phyloP scores from a whole-genome alignment of 2,329 filamentous ascomycete species.

The Cytospora mali region DNA sequence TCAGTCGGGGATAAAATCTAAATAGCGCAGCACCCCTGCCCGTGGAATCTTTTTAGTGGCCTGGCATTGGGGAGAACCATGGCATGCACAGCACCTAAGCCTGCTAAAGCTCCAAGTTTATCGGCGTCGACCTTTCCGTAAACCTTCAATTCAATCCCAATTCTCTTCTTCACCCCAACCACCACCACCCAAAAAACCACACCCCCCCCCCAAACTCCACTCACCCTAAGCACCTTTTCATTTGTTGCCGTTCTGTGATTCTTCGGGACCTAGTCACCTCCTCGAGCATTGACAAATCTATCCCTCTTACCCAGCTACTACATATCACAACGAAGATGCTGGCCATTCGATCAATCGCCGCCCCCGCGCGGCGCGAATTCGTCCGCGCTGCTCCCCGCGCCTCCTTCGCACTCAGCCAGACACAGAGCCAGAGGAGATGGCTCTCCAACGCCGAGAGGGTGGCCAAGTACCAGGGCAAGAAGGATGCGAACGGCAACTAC shows the following conservation, averaged over 20 bases:
- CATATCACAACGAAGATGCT: constrained; percentile 61
- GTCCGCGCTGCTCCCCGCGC: constrained; percentile 68
- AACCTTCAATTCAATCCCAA: not conserved
- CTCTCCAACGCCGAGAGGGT: constrained; percentile 69
- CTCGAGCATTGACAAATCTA: constrained; percentile 7
- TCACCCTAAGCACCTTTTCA: constrained; percentile 14
- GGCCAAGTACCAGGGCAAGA: constrained; percentile 90
- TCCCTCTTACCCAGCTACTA: not conserved
- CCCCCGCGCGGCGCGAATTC: constrained; percentile 76
- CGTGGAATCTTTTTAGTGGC: constrained; percentile 27
- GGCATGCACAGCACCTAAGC: too few species aligned
- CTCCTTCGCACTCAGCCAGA: constrained; percentile 43
- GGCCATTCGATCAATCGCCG: constrained; percentile 76
- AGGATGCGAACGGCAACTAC: constrained; percentile 92
- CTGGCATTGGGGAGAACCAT: not conserved
- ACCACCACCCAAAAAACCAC: not conserved
- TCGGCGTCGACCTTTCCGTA: not conserved
- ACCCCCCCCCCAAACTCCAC: not conserved
- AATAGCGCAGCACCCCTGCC: constrained; percentile 27
- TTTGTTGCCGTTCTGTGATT: constrained; percentile 14
- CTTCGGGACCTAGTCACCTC: not conserved
- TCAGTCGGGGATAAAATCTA: constrained; percentile 24
- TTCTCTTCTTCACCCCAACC: not conserved
- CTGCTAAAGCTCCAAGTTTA: not conserved
- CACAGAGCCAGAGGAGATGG: constrained; percentile 63